A percentile compares a stretch with the other conserved stretches of the same genome.
Evolutionary conservation across 2,329 filamentous ascomycete species (phyloP).

Genomic region (Achaetomium macrosporum): DNA sequence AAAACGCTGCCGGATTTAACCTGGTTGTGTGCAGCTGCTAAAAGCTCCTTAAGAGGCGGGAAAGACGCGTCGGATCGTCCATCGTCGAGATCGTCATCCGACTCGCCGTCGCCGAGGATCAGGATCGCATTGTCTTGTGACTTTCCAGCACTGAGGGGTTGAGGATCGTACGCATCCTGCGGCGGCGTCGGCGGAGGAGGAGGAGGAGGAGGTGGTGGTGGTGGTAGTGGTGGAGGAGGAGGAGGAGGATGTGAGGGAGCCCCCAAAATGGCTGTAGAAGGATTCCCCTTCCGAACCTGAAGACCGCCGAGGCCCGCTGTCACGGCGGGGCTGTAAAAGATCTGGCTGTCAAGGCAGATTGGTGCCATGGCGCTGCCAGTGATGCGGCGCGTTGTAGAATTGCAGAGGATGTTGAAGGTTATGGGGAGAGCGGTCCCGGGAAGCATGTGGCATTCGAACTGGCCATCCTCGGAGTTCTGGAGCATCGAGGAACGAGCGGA

Average conservation of each 20-base stretch:
- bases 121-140: neutral
- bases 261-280: too few relatives aligned
- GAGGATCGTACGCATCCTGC: too few relatives aligned
- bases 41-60: neutral
- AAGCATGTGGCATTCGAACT: conserved; percentile 14
- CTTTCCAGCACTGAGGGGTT: too few relatives aligned
- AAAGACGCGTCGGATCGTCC: neutral
- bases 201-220: too few relatives aligned
- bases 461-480: conserved; percentile 10
- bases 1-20: neutral
- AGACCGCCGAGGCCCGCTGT: too few relatives aligned
- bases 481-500: conserved; percentile 8
- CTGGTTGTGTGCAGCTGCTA: neutral
- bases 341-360: neutral
- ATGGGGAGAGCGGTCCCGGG: conserved; percentile 8
- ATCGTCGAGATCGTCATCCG: neutral
- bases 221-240: too few relatives aligned
- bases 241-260: too few relatives aligned
- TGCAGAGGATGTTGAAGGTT: conserved; percentile 9
- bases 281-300: too few relatives aligned
- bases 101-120: neutral
- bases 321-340: too few relatives aligned
- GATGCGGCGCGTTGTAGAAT: conserved; percentile 6
- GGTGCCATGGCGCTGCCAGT: conserved; percentile 6
- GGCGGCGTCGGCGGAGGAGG: too few relatives aligned